These are phyloP conservation scores for Pseudogymnoascus sp. DNA, from an alignment of 2,329 filamentous ascomycete species.

Conservation along the genomic window DNA sequence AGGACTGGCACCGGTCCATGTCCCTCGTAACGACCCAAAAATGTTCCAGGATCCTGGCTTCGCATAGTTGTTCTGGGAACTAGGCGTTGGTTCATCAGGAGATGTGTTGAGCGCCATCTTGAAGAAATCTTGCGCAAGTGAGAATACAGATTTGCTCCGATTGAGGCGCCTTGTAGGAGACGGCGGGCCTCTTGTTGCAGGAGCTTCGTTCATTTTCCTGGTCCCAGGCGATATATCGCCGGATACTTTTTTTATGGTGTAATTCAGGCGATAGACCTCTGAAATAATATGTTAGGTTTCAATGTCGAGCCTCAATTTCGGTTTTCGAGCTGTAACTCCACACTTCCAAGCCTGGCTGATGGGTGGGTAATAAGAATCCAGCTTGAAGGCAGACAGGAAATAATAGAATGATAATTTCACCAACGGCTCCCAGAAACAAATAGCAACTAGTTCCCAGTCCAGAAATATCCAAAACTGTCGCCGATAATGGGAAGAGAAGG, in stretches of 20 bases:
- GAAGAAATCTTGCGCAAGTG: conserved; percentile 10
- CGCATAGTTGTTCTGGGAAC: neutral
- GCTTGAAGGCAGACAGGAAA: neutral
- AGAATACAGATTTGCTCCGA: conserved; percentile 8
- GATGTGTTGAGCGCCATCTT: neutral
- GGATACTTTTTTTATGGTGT: neutral
- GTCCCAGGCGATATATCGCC: neutral
- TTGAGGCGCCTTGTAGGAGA: neutral
- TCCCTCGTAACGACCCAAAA: neutral
- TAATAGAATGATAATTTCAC: neutral
- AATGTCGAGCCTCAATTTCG: neutral
- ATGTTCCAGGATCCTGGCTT: neutral
- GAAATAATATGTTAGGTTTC: neutral
- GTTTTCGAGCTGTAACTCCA: neutral
- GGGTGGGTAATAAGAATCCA: neutral
- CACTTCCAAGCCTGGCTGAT: neutral
- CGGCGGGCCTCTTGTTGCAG: neutral
- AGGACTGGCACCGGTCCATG: neutral
- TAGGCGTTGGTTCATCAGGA: neutral
- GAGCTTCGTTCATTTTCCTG: neutral
- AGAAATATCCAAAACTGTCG: conserved; percentile 4
- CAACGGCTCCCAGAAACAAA: neutral
- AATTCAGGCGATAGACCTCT: neutral
- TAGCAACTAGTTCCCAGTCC: neutral
- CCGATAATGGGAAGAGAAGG: neutral